A percentile compares a stretch with the other conserved stretches of the same genome.
Conservation (phyloP, 129 eudicot species). For the Centrapalus pauciflorus region DNA sequence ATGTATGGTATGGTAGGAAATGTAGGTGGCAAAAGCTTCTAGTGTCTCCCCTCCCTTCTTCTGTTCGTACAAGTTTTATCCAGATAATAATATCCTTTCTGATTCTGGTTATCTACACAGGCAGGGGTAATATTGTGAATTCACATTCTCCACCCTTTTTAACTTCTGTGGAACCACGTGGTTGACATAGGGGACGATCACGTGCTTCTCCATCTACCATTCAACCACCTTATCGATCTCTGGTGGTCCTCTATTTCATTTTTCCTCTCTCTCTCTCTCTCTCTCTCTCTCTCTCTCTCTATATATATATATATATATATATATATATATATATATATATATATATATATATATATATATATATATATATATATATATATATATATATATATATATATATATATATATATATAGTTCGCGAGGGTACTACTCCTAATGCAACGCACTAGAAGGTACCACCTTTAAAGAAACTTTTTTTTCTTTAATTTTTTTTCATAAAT, state of each 20-base stretch:
- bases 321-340: no score
- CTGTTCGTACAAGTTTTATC: constrained; percentile 16
- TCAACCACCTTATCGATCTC: constrained; percentile 21
- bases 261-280: no score
- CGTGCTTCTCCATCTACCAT: constrained; percentile 30
- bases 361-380: no score
- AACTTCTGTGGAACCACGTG: constrained; percentile 37
- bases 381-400: no score
- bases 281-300: no score
- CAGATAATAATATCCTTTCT: constrained; percentile 18
- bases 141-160: background rate
- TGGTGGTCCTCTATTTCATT: background rate
- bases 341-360: no score
- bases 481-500: no score
- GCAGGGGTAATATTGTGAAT: constrained; percentile 15
- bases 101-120: constrained; percentile 8
- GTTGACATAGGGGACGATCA: constrained; percentile 22
- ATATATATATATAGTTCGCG: no score
- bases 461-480: no score
- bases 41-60: background rate
- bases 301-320: no score
- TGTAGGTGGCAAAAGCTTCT: constrained; percentile 19
- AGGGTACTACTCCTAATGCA: no score
- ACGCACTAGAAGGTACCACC: no score
- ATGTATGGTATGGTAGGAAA: constrained; percentile 16